Percentiles rank a stretch among this genome's conserved stretches.
Evolutionary conservation across 2,329 filamentous ascomycete species (phyloP).

Genomic region (Lasiodiplodia hormozganensis): DNA sequence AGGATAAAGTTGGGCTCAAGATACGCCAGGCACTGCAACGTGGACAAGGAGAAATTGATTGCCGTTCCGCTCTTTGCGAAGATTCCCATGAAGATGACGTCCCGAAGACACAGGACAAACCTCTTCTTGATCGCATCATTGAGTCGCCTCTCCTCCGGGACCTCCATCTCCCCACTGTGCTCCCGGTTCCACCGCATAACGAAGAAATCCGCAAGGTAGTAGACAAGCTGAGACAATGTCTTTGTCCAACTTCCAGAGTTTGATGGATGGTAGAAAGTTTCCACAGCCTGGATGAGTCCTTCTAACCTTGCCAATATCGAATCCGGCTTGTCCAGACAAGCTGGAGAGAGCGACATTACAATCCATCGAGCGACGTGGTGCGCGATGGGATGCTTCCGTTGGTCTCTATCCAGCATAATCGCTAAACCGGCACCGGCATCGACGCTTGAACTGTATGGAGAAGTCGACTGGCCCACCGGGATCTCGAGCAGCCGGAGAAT

Average conservation of each 20-base stretch:
- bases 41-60: constrained; percentile 89
- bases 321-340: constrained; percentile 75
- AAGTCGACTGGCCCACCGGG: constrained; percentile 93
- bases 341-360: constrained; percentile 88
- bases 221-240: constrained; percentile 86
- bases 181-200: constrained; percentile 98
- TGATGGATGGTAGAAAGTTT: constrained; percentile 98
- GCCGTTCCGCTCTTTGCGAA: constrained; percentile 94
- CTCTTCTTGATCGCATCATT: constrained; percentile 82
- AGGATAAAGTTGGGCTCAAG: constrained; percentile 91
- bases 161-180: constrained; percentile 87
- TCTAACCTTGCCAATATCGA: constrained; percentile 87
- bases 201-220: constrained; percentile 93
- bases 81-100: constrained; percentile 97
- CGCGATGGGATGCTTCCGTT: constrained; percentile 87
- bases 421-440: constrained; percentile 85
- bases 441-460: constrained; percentile 80
- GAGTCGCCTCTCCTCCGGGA: constrained; percentile 79
- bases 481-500: constrained; percentile 91
- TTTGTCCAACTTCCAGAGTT: constrained; percentile 94
- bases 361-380: constrained; percentile 95
- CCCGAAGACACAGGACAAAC: constrained; percentile 86
- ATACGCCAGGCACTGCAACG: constrained; percentile 86
- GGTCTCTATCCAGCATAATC: constrained; percentile 87
- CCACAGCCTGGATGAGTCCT: constrained; percentile 89